Percentiles rank a stretch among this genome's conserved stretches.
phyloP scores from a whole-genome alignment of 148 eudicot species.

The Dianthus caryophyllus region DNA sequence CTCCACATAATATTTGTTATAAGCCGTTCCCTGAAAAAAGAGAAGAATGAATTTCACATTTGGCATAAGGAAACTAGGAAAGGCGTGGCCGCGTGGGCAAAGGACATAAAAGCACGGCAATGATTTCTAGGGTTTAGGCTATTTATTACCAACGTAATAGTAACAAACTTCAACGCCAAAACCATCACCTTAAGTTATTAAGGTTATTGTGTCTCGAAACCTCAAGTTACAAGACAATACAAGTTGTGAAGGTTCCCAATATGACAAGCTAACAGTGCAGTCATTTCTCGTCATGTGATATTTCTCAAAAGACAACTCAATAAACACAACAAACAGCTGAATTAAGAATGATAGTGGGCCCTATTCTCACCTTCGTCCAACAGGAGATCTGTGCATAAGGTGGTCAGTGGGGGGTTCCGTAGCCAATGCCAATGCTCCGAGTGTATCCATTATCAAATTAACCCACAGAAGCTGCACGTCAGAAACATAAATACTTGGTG shows the following conservation, averaged over 20 bases:
- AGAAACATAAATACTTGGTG: conserved; percentile 3
- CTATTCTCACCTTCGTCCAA: conserved; percentile 73
- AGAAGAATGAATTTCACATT: not conserved
- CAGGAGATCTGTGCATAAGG: conserved; percentile 80
- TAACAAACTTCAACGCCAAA: not conserved
- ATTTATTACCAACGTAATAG: too few relatives aligned
- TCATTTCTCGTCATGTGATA: too few relatives aligned
- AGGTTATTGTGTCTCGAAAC: too few relatives aligned
- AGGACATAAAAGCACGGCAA: too few relatives aligned
- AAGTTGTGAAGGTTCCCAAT: not conserved
- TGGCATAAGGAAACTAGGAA: too few relatives aligned
- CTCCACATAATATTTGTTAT: conserved; percentile 98
- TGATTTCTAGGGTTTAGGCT: too few relatives aligned
- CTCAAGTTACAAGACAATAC: too few relatives aligned
- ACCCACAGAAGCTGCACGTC: conserved; percentile 87
- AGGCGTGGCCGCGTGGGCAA: too few relatives aligned
- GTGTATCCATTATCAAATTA: conserved; percentile 94
- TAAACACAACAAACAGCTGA: not conserved
- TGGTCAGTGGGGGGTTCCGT: conserved; percentile 97
- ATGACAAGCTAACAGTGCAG: not conserved
- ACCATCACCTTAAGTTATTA: not conserved
- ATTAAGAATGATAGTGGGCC: not conserved
- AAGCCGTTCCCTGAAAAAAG: conserved; percentile 71
- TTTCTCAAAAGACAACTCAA: not conserved
- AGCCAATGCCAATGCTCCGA: conserved; percentile 95